Conservation (phyloP, 2,329 filamentous ascomycete species). For the Aspergillus thermomutatus region DNA sequence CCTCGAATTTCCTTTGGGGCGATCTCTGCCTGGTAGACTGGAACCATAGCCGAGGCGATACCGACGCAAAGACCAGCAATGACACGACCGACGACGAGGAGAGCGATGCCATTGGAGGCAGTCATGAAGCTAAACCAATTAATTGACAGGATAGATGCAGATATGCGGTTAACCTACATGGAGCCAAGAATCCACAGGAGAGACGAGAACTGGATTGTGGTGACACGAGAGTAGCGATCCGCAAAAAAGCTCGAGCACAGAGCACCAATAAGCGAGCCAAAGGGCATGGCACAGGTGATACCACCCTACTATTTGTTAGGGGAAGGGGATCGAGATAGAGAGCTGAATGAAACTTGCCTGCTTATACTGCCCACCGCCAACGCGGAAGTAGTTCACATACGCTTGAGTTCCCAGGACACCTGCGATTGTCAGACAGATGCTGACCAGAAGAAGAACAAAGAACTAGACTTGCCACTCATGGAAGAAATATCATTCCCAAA, state of each 20-base stretch:
- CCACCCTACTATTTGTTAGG: conserved; percentile 27
- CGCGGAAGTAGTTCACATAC: conserved; percentile 17
- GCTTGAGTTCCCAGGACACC: conserved; percentile 17
- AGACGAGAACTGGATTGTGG: conserved; percentile 49
- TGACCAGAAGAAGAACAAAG: no score
- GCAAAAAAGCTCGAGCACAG: conserved; percentile 51
- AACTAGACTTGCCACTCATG: conserved; percentile 33
- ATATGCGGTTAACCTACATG: conserved; percentile 2
- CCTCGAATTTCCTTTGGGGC: conserved; percentile 54
- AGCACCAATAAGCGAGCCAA: conserved; percentile 41
- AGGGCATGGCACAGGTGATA: conserved; percentile 37
- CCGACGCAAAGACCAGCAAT: conserved; percentile 71
- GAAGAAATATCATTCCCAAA: conserved; percentile 58
- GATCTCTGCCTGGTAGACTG: conserved; percentile 66
- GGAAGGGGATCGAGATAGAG: background rate
- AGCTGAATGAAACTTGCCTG: conserved; percentile 5
- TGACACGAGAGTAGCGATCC: conserved; percentile 50
- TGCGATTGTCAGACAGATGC: conserved; percentile 29
- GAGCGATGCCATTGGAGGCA: conserved; percentile 61
- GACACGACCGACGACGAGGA: conserved; percentile 67
- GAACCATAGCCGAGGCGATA: conserved; percentile 67
- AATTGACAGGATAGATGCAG: background rate
- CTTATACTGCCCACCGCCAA: conserved; percentile 17
- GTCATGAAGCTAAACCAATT: conserved; percentile 52
- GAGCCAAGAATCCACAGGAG: conserved; percentile 43